These are phyloP conservation scores for Mycena capillaripes DNA, from an alignment of 768 basidiomycete species.

Conservation along the genomic window DNA sequence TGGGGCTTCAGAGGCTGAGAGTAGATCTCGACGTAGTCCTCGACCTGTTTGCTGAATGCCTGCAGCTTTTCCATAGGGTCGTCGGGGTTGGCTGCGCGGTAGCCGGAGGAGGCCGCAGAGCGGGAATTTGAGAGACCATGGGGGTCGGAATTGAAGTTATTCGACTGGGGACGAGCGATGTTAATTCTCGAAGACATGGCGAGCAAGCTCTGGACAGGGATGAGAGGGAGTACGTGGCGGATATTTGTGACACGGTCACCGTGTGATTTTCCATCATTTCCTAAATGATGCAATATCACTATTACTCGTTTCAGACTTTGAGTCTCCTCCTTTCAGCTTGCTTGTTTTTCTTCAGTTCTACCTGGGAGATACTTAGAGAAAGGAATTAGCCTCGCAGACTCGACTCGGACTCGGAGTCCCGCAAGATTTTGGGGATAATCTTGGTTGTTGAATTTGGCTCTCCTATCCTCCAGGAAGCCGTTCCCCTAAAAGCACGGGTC, in stretches of 20 bases:
- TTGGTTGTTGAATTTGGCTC: too few species aligned
- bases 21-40: slow-evolving; percentile 94
- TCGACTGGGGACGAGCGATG: slow-evolving; percentile 79
- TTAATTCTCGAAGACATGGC: slow-evolving; percentile 87
- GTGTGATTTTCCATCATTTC: slow-evolving; percentile 16
- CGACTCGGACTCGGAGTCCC: too few species aligned
- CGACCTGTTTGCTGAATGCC: slow-evolving; percentile 78
- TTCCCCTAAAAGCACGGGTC: too few species aligned
- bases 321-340: too few species aligned
- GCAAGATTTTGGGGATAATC: too few species aligned
- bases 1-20: slow-evolving; percentile 95
- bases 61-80: slow-evolving; percentile 86
- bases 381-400: too few species aligned
- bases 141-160: slow-evolving; percentile 77
- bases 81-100: slow-evolving; percentile 85
- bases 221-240: slow-evolving; percentile 40
- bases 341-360: too few species aligned
- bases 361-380: too few species aligned
- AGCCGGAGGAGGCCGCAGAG: slow-evolving; percentile 69
- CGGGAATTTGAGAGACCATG: slow-evolving; percentile 85
- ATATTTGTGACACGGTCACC: slow-evolving; percentile 34
- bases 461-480: too few species aligned
- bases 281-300: too few species aligned
- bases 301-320: too few species aligned
- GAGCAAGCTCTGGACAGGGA: slow-evolving; percentile 40